Percentiles rank a stretch among this genome's conserved stretches.
phyloP scores from a whole-genome alignment of 2,329 filamentous ascomycete species.

The Westerdykella sp. region DNA sequence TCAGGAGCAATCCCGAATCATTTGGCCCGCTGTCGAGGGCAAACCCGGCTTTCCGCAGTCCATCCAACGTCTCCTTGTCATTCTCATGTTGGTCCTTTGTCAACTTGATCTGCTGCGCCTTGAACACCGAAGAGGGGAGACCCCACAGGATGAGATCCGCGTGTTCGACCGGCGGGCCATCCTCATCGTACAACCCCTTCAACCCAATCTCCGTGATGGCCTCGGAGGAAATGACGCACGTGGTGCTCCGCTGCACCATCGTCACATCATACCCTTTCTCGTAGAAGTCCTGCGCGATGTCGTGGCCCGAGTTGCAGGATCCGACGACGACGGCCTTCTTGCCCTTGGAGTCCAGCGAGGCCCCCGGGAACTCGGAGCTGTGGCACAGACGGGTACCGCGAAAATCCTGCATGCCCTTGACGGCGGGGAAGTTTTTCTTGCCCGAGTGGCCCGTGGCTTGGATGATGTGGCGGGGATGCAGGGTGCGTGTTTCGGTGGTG shows the following conservation, averaged over 20 bases:
- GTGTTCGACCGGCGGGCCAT: constrained; percentile 21
- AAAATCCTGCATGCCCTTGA: constrained; percentile 31
- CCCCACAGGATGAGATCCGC: constrained; percentile 28
- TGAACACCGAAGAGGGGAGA: constrained; percentile 31
- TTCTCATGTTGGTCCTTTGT: constrained; percentile 23
- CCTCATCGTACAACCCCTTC: constrained; percentile 26
- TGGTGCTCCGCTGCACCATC: constrained; percentile 43
- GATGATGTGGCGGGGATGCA: constrained; percentile 26
- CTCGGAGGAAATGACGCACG: constrained; percentile 31
- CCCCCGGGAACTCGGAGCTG: constrained; percentile 27
- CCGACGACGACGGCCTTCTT: constrained; percentile 45
- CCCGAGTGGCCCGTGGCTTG: constrained; percentile 29
- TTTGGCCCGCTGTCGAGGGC: constrained; percentile 30
- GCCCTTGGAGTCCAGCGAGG: constrained; percentile 29
- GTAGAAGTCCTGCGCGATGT: constrained; percentile 46
- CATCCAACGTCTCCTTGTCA: constrained; percentile 37
- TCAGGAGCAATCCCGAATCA: constrained; percentile 29
- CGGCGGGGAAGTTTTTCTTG: constrained; percentile 27
- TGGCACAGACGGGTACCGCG: constrained; percentile 33
- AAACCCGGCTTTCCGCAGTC: constrained; percentile 41
- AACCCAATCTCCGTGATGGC: constrained; percentile 24
- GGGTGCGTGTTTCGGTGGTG: constrained; percentile 15
- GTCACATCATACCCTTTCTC: constrained; percentile 41
- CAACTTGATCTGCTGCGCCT: constrained; percentile 22
- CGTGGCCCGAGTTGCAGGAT: constrained; percentile 46